Base-by-base conservation (phyloP, 495 filamentous ascomycete genomes). In the Tuber calosporum region DNA sequence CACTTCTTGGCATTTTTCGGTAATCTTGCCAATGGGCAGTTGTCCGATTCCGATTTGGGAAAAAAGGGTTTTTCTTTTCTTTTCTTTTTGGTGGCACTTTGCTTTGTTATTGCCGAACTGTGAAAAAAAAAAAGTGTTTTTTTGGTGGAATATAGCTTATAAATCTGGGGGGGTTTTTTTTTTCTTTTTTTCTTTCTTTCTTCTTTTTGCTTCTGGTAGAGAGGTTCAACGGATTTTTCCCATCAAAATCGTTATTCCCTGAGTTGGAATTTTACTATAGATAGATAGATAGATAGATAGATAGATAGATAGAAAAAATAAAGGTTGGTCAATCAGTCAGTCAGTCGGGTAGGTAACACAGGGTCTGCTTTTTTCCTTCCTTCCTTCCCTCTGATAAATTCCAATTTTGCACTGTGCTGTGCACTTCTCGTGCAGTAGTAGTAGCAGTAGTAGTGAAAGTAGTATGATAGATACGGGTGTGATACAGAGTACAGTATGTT, bases 1-100 rank as follows among this genome's bases (percentile, higher is more conserved):
- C 53, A 62, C 30, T 62, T 62, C 53, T 62, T 62, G 53, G 53
- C 53, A 4, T 34, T 62, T 62, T 62, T 62, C 53, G 53, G 53
- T 62, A 62, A 62, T 62, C 53, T 62, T 34, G 13, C 26, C 53
- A 62, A 62, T 62, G 53, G 26, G 53, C 26, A 17, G 26, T 30
- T 62, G 53, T 62, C 53, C 53, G 53, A 30, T 62, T 34, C 53
- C 53, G 53, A 62, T 62, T 62, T 34, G 53, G 53, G 53, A 3
- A 62, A 62, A 15, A 5, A 9, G 48, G 48, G 5, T n/a, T 13
- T 58, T 4, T 41, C 42, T 43, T 43, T 34, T 62, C 34, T 62
- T 62, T 34, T 62, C 34, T 62, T 30, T 58, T 58, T 22, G 7
- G 20, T n/a, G n/a, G 1, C 3, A 7, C 26, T n/a, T 7, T 17